Evolutionary conservation across 1,284 basidiomycete species (phyloP).

Genomic region (Ceraceosorus guamensis): DNA sequence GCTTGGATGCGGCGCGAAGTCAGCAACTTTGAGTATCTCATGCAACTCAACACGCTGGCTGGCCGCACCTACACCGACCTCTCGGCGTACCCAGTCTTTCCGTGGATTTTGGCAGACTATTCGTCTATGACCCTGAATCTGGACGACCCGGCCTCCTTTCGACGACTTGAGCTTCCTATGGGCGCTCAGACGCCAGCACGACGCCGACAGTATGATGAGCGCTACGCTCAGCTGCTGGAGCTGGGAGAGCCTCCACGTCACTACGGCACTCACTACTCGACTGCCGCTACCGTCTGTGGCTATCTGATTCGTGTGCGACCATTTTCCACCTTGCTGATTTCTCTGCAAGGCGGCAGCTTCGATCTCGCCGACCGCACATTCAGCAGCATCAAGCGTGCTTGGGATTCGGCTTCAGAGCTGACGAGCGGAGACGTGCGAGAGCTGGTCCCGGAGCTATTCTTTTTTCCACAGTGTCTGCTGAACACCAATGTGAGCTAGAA

Average conservation of each 20-base stretch:
- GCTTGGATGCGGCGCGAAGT: slow-evolving; percentile 41
- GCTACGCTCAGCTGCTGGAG: slow-evolving; percentile 66
- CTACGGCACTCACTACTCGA: slow-evolving; percentile 79
- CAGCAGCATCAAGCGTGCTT: slow-evolving; percentile 63
- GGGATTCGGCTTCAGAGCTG: slow-evolving; percentile 75
- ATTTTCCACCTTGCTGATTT: slow-evolving; percentile 32
- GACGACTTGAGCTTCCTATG: slow-evolving; percentile 81
- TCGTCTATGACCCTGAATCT: slow-evolving; percentile 68
- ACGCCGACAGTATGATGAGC: slow-evolving; percentile 50
- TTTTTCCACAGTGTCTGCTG: slow-evolving; percentile 52
- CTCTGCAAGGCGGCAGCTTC: slow-evolving; percentile 61
- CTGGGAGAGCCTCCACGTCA: slow-evolving; percentile 56
- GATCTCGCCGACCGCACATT: slow-evolving; percentile 91
- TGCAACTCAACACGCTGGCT: slow-evolving; percentile 45
- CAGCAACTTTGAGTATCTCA: slow-evolving; percentile 48
- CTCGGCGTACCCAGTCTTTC: slow-evolving; percentile 91
- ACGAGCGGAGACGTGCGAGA: slow-evolving; percentile 88
- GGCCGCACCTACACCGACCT: slow-evolving; percentile 57
- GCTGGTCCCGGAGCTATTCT: slow-evolving; percentile 80
- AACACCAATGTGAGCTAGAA: slow-evolving; percentile 52
- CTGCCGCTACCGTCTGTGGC: slow-evolving; percentile 93
- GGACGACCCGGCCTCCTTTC: slow-evolving; percentile 60
- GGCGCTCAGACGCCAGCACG: slow-evolving; percentile 74
- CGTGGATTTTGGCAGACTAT: slow-evolving; percentile 82
- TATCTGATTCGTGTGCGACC: slow-evolving; percentile 84